Evolutionary conservation across 345 rosid genomes (phyloP).

Genomic region (Boechera divaricarpa): DNA sequence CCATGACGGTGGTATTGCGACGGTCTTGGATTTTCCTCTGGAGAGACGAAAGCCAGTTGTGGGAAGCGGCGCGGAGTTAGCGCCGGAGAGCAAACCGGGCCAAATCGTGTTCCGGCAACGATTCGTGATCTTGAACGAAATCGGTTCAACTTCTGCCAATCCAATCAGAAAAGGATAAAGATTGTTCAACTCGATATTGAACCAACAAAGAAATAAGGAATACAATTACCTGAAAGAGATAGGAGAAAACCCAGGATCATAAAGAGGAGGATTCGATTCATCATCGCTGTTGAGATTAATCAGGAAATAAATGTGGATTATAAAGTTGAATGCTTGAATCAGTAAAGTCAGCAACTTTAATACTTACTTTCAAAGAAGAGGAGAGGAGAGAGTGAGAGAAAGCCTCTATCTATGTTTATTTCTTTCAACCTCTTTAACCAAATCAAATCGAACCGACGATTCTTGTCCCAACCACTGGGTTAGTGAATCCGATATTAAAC

Average conservation of each 20-base stretch:
- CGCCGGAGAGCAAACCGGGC: slow-evolving; percentile 93
- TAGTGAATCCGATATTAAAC: no score
- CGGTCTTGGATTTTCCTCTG: slow-evolving; percentile 62
- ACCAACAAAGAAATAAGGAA: not conserved
- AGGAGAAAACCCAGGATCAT: slow-evolving; percentile 36
- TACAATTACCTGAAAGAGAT: slow-evolving; percentile 49
- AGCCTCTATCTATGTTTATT: no score
- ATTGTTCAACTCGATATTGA: not conserved
- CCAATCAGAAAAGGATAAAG: not conserved
- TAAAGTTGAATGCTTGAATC: not conserved
- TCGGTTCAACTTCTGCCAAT: slow-evolving; percentile 44
- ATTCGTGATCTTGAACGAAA: slow-evolving; percentile 74
- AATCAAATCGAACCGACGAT: no score
- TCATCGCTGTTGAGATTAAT: slow-evolving; percentile 4
- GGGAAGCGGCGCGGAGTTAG: slow-evolving; percentile 63
- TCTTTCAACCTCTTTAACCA: no score
- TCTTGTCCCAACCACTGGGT: no score
- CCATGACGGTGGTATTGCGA: slow-evolving; percentile 68
- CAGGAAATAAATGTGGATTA: no score
- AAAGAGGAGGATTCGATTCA: slow-evolving; percentile 48
- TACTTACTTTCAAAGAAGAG: no score
- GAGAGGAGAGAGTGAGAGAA: no score
- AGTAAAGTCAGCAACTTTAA: slow-evolving; percentile 42
- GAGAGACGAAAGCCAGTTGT: slow-evolving; percentile 79
- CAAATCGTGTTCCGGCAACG: slow-evolving; percentile 76